These are phyloP conservation scores for Schoenoplectus tabernaemontani DNA, from an alignment of 202 grass and related monocot species.

Conservation along the genomic window DNA sequence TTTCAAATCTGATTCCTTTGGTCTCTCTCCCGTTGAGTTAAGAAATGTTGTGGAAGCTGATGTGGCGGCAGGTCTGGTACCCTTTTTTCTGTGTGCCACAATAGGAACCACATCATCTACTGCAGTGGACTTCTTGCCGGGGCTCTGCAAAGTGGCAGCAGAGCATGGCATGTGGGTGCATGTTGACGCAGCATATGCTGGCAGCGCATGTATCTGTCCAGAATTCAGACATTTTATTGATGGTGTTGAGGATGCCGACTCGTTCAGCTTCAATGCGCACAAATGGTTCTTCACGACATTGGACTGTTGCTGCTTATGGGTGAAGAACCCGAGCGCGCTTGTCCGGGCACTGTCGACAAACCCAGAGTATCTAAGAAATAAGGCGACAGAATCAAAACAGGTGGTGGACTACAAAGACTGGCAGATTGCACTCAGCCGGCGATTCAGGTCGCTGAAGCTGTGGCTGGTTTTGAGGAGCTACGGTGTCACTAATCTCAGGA, in stretches of 20 bases:
- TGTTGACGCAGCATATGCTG: background rate
- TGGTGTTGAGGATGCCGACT: background rate
- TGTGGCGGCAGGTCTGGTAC: background rate
- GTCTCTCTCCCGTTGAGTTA: background rate
- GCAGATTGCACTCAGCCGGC: background rate
- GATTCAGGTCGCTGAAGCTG: background rate
- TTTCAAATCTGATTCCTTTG: background rate
- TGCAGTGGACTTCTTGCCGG: background rate
- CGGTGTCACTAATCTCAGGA: background rate
- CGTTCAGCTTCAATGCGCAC: background rate
- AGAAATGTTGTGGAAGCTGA: background rate
- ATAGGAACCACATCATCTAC: background rate
- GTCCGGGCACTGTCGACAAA: background rate
- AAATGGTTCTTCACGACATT: background rate
- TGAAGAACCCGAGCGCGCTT: background rate
- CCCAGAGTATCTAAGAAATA: background rate
- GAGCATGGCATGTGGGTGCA: background rate
- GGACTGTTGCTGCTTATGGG: background rate
- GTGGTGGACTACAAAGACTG: background rate
- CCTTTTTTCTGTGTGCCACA: background rate
- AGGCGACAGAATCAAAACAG: background rate
- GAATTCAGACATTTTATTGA: background rate
- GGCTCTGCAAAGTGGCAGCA: background rate
- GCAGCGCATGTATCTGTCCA: background rate
- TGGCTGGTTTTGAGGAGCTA: background rate